Percentiles rank a stretch among this genome's conserved stretches.
Evolutionary conservation across 1,284 basidiomycete species (phyloP).

Genomic region (Pascua sp.): DNA sequence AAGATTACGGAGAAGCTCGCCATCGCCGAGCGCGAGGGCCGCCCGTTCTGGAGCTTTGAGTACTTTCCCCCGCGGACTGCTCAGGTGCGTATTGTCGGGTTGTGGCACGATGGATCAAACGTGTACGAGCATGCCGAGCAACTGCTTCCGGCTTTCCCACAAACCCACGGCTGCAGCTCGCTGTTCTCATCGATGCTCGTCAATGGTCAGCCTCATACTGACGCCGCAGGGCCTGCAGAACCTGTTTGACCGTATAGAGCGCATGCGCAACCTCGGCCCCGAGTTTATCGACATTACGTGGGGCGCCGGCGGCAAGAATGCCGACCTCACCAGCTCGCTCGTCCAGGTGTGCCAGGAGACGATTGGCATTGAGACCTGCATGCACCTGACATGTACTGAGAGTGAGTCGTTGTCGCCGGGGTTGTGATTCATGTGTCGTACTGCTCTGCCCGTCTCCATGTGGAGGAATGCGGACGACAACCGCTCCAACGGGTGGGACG

Average conservation of each 20-base stretch:
- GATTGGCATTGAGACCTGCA: constrained; percentile 92
- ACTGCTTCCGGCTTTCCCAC: not conserved
- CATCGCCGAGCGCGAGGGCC: constrained; percentile 72
- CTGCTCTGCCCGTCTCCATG: no score
- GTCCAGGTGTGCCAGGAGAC: constrained; percentile 90
- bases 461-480: no score
- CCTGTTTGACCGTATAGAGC: constrained; percentile 91
- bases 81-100: constrained; percentile 57
- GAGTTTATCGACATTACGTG: constrained; percentile 99
- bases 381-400: constrained; percentile 98
- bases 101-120: not conserved
- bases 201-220: not conserved
- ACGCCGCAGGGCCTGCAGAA: constrained; percentile 77
- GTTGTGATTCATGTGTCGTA: not conserved
- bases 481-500: no score
- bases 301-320: constrained; percentile 94
- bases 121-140: constrained; percentile 38
- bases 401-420: constrained; percentile 49
- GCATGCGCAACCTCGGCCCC: constrained; percentile 91
- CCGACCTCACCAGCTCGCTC: constrained; percentile 87
- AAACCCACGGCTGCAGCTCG: not conserved
- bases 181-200: not conserved
- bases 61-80: constrained; percentile 94
- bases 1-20: constrained; percentile 88
- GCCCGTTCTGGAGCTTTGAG: constrained; percentile 93